A percentile compares a stretch with the other conserved stretches of the same genome.
Conservation (phyloP, 2,329 filamentous ascomycete genomes). For the Orbilia quercus region DNA sequence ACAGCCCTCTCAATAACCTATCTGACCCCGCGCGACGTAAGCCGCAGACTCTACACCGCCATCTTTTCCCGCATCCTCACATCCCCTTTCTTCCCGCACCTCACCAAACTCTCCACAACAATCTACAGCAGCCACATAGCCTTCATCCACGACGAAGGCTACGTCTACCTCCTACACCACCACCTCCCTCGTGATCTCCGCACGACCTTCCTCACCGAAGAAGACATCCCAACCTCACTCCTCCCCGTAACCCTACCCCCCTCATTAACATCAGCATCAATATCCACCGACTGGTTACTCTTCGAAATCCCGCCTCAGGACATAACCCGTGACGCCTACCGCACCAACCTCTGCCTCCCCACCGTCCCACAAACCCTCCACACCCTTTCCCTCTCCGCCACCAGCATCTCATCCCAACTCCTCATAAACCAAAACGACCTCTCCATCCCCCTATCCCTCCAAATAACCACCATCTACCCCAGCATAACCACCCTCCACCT, state of each 20-base stretch:
- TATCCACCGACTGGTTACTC: no score
- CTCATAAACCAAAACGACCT: background rate
- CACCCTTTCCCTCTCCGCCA: background rate
- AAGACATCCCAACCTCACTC: no score
- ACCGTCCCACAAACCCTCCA: background rate
- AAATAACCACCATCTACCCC: background rate
- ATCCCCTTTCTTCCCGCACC: no score
- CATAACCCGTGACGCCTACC: background rate
- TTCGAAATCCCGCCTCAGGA: no score
- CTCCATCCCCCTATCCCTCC: background rate
- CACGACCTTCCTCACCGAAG: no score
- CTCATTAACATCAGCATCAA: no score
- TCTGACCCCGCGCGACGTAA: background rate
- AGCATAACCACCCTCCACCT: background rate
- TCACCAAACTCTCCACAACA: background rate
- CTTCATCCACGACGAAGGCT: background rate
- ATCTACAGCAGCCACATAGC: background rate
- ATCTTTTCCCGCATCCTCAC: background rate
- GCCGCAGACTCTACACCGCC: conserved; percentile 1
- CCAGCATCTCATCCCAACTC: background rate
- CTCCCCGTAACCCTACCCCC: no score
- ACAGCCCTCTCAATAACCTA: background rate
- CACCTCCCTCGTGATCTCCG: no score
- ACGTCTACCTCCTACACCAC: background rate
- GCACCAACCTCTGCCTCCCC: background rate